Conservation (phyloP, 2,329 filamentous ascomycete genomes). For the Tolypocladium paradoxum region DNA sequence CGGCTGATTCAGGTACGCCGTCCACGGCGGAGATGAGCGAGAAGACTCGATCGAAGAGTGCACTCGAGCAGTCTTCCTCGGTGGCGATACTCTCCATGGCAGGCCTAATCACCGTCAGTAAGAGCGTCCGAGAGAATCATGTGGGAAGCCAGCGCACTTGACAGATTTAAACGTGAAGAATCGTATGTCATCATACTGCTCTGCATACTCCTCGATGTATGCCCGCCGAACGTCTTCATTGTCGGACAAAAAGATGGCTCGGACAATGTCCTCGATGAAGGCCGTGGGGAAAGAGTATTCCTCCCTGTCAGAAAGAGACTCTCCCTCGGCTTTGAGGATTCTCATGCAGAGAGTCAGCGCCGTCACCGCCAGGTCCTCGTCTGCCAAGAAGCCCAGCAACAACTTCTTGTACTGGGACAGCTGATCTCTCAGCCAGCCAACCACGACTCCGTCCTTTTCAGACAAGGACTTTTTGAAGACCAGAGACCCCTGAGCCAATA, state of each 20-base stretch:
- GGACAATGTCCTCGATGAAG: conserved; percentile 56
- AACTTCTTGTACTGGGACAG: conserved; percentile 59
- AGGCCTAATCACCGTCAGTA: conserved; percentile 10
- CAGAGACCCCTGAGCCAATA: conserved; percentile 66
- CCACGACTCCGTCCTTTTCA: conserved; percentile 64
- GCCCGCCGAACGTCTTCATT: conserved; percentile 53
- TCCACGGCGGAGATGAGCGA: conserved; percentile 57
- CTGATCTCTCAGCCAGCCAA: conserved; percentile 67
- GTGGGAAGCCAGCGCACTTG: conserved; percentile 41
- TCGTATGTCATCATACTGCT: conserved; percentile 73
- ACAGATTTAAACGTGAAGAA: conserved; percentile 72
- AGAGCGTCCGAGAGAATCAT: conserved; percentile 6
- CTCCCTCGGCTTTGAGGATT: conserved; percentile 68
- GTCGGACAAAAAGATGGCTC: conserved; percentile 46
- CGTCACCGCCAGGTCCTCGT: conserved; percentile 55
- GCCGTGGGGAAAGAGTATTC: conserved; percentile 59
- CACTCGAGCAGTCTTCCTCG: conserved; percentile 7
- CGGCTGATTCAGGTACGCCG: conserved; percentile 54
- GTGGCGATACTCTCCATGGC: conserved; percentile 13
- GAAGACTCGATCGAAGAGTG: conserved; percentile 45
- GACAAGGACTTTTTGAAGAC: conserved; percentile 52
- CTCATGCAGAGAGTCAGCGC: conserved; percentile 74
- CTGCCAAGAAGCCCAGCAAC: conserved; percentile 50
- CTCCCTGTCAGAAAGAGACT: conserved; percentile 46
- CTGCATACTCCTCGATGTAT: conserved; percentile 68